These are phyloP conservation scores for Penicillium sp. DNA, from an alignment of 2,329 filamentous ascomycete genomes.

Conservation along the genomic window DNA sequence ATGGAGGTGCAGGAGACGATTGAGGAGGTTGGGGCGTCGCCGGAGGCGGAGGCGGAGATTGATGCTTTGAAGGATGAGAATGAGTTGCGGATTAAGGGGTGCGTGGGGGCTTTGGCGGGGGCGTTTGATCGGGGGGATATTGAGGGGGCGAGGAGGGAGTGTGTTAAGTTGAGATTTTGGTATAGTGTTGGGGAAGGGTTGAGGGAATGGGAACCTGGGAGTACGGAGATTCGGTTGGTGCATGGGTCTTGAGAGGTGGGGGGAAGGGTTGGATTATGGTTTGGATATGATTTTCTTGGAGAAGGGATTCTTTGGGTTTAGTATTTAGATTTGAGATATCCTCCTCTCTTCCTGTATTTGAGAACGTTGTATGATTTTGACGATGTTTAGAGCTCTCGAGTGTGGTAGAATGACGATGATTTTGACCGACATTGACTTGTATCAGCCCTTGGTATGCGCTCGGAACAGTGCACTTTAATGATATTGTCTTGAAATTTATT, in stretches of 20 bases:
- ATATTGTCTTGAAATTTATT: too few relatives aligned
- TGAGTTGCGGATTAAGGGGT: slow-evolving; percentile 65
- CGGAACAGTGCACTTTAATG: too few relatives aligned
- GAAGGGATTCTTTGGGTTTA: not conserved
- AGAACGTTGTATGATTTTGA: not conserved
- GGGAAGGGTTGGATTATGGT: not conserved
- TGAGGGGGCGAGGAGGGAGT: slow-evolving; percentile 69
- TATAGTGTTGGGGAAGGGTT: slow-evolving; percentile 81
- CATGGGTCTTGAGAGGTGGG: slow-evolving; percentile 39
- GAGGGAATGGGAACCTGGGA: slow-evolving; percentile 81
- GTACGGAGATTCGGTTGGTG: slow-evolving; percentile 57
- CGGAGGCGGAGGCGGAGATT: slow-evolving; percentile 63
- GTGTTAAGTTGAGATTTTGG: slow-evolving; percentile 85
- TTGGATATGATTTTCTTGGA: not conserved
- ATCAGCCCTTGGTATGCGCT: too few relatives aligned
- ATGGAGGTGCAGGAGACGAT: slow-evolving; percentile 80
- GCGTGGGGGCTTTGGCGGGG: slow-evolving; percentile 64
- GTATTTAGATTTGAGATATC: not conserved
- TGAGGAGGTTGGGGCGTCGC: slow-evolving; percentile 59
- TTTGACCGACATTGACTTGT: too few relatives aligned
- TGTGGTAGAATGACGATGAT: too few relatives aligned
- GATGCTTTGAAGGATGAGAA: slow-evolving; percentile 69
- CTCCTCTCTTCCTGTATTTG: not conserved
- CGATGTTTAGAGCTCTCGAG: too few relatives aligned
- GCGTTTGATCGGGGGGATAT: slow-evolving; percentile 71